phyloP scores from a whole-genome alignment of 257 asterid species.

The Voacanga thouarsii region DNA sequence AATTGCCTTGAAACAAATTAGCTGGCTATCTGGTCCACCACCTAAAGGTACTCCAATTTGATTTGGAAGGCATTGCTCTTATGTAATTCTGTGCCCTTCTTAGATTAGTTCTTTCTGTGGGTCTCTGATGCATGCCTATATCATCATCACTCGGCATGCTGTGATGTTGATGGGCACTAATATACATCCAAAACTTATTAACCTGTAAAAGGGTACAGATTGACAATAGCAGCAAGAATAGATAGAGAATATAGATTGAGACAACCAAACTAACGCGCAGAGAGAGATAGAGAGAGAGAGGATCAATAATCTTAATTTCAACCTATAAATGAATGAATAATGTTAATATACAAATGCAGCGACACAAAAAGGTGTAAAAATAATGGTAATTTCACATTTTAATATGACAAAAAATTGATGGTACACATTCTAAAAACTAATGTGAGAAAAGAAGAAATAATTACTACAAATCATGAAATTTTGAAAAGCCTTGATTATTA shows the following conservation, averaged over 20 bases:
- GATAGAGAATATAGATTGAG: not conserved
- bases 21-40: conserved; percentile 32
- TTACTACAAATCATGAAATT: conserved; percentile 19
- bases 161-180: conserved; percentile 14
- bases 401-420: conserved; percentile 8
- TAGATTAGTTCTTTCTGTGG: conserved; percentile 19
- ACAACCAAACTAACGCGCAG: conserved; percentile 2
- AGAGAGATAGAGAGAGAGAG: not conserved
- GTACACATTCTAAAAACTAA: conserved; percentile 18
- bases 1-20: conserved; percentile 14
- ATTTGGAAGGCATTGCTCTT: conserved; percentile 8
- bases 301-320: not conserved
- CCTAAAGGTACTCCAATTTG: conserved; percentile 10
- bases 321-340: conserved; percentile 13
- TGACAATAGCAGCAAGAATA: conserved; percentile 1
- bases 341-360: conserved; percentile 17
- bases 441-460: conserved; percentile 5
- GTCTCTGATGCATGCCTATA: not conserved
- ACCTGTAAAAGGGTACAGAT: conserved; percentile 1
- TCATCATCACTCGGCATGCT: conserved; percentile 8
- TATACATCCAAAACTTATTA: conserved; percentile 3
- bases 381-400: conserved; percentile 10
- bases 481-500: conserved; percentile 15
- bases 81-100: not conserved
- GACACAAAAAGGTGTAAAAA: conserved; percentile 1